phyloP scores from a whole-genome alignment of 495 filamentous ascomycete genomes.

The Hypoxylon rickii region DNA sequence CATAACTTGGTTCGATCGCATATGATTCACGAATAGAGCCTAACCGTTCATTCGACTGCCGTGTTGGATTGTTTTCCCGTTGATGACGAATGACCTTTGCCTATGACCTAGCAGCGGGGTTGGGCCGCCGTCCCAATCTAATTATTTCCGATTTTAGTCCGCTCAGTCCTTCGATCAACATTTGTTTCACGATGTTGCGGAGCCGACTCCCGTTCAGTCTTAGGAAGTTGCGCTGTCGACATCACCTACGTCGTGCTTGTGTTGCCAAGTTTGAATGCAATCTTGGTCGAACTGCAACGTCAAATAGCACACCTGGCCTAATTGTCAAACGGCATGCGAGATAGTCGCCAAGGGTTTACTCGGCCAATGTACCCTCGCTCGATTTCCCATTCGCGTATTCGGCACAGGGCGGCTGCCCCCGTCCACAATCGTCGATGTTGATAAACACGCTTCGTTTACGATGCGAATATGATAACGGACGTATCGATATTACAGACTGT shows the following conservation, averaged over 20 bases:
- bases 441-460: background rate
- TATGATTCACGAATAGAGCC: slow-evolving; percentile 34
- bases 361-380: background rate
- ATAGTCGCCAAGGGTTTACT: background rate
- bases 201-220: background rate
- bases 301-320: background rate
- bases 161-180: background rate
- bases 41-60: slow-evolving; percentile 31
- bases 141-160: background rate
- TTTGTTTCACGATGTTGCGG: slow-evolving; percentile 5
- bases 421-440: no score
- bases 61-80: background rate
- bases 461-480: background rate
- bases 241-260: slow-evolving; percentile 2
- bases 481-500: background rate
- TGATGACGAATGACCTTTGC: slow-evolving; percentile 24
- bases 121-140: no score
- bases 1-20: slow-evolving; percentile 27
- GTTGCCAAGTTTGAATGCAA: slow-evolving; percentile 2
- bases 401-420: no score
- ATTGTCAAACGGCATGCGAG: slow-evolving; percentile 1
- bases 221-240: background rate
- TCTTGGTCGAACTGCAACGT: slow-evolving; percentile 8
- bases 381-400: background rate
- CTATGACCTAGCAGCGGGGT: no score